phyloP scores from a whole-genome alignment of 2,329 filamentous ascomycete genomes.

The Paracamarosporium sp. region DNA sequence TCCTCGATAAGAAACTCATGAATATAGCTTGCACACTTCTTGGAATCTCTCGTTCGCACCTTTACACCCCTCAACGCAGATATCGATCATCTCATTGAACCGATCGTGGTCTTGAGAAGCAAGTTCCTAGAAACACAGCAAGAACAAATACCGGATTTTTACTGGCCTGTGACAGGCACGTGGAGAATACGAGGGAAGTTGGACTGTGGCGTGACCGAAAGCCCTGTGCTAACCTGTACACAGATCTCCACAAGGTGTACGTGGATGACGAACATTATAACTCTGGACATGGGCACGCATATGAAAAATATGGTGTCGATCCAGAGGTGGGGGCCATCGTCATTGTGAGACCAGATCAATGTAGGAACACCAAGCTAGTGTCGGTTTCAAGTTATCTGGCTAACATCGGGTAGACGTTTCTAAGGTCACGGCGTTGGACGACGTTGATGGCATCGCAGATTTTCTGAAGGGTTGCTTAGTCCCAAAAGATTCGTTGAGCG shows the following conservation, averaged over 20 bases:
- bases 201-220: not conserved
- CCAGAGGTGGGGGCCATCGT: constrained; percentile 46
- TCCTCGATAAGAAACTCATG: not conserved
- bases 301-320: constrained; percentile 63
- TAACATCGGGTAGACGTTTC: constrained; percentile 33
- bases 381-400: not conserved
- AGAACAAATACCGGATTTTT: constrained; percentile 61
- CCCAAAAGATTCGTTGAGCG: not conserved
- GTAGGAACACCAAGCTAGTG: constrained; percentile 41
- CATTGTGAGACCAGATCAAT: constrained; percentile 68
- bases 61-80: constrained; percentile 55
- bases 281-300: constrained; percentile 63
- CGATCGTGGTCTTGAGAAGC: constrained; percentile 61
- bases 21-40: constrained; percentile 28
- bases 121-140: constrained; percentile 58
- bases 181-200: constrained; percentile 61
- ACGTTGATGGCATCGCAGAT: constrained; percentile 21
- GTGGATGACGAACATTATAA: constrained; percentile 66
- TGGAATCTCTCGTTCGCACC: constrained; percentile 40
- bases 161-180: constrained; percentile 63
- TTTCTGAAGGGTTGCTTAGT: constrained; percentile 33
- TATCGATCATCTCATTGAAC: constrained; percentile 64
- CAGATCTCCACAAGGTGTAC: constrained; percentile 66
- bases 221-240: not conserved
- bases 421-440: constrained; percentile 30